Evolutionary conservation across 2,329 filamentous ascomycete species (phyloP).

Genomic region (Neopestalotiopsis sp.): DNA sequence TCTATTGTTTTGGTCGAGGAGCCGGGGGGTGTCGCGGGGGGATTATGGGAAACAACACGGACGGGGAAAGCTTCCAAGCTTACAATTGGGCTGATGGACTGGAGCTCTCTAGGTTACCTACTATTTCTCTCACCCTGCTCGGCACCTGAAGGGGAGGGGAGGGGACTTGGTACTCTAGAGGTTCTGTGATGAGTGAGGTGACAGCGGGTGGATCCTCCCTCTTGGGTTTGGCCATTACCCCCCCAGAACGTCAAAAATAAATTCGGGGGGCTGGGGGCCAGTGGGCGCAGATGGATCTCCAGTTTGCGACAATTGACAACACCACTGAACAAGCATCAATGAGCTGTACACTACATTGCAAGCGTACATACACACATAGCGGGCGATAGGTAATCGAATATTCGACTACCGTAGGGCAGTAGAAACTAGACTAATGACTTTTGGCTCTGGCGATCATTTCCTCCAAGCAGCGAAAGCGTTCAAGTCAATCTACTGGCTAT

Average conservation of each 20-base stretch:
- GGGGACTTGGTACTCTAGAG: not conserved
- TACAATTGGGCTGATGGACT: not conserved
- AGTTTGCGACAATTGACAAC: not conserved
- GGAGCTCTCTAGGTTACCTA: not conserved
- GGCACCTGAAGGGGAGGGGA: not conserved
- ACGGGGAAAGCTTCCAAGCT: not conserved
- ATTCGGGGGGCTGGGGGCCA: constrained; percentile 21
- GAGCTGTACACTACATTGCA: not conserved
- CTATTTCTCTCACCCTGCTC: not conserved
- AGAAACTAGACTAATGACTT: no score
- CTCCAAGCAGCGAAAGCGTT: no score
- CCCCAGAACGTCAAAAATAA: constrained; percentile 11
- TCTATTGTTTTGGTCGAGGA: constrained; percentile 1
- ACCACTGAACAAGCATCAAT: not conserved
- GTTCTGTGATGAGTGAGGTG: not conserved
- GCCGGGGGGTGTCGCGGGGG: not conserved
- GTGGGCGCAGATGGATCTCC: not conserved
- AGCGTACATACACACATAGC: not conserved
- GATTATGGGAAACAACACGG: not conserved
- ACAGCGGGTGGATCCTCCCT: not conserved
- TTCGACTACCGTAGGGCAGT: no score
- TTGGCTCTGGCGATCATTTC: no score
- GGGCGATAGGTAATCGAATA: not conserved
- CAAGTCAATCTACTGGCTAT: no score
- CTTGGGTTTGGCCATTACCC: not conserved